Base-by-base conservation (phyloP, 1,139 yeast genomes). In the Pichia sp. region DNA sequence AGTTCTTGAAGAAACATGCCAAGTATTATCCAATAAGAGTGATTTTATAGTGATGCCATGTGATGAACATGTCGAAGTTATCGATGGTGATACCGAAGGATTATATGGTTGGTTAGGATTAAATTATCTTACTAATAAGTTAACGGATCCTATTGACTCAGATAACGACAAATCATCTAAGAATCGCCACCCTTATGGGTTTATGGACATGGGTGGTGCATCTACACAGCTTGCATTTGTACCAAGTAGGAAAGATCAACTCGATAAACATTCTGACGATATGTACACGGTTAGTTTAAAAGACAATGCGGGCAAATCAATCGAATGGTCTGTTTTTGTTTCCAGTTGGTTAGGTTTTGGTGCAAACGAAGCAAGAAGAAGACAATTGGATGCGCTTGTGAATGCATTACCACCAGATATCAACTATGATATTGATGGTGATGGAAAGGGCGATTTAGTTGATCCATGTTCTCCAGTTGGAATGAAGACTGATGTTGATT, bases 121-220 rank as follows among this genome's bases (percentile, higher is more conserved):
- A 46, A 86, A 86, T 59, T 85, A 85, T 62, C 62, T 85, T 41
- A 59, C 57, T 27, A 55, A 58, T 15, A 55, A 52, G 36, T 34
- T 63, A 30, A 18, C 17, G 8, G 27, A 24, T 28, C 11, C 5
- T 28, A 11, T 10, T 28, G n/a, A 28, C 14, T 28, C n/a, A 28
- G 31, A 28, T 28, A 12, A 28, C 5, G 10, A 9, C 2, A 28
- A 11, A 12, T 4, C n/a, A 17, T 14, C 20, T 4, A 24, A 4
- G 3, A 31, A 27, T 18, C 33, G 15, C 12, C 42, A 40, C 12
- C 48, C 54, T 18, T 80, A 74, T 58, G 95, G 95, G 2, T 85
- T 86, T 59, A 84, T 86, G 91, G 95, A 85, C 63, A 85, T 85
- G 95, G 95, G 95, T 8, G 95, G 95, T 18, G 95, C 94, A 0